Evolutionary conservation across 2,329 filamentous ascomycete species (phyloP).

Genomic region (Nannizzia gypsea): DNA sequence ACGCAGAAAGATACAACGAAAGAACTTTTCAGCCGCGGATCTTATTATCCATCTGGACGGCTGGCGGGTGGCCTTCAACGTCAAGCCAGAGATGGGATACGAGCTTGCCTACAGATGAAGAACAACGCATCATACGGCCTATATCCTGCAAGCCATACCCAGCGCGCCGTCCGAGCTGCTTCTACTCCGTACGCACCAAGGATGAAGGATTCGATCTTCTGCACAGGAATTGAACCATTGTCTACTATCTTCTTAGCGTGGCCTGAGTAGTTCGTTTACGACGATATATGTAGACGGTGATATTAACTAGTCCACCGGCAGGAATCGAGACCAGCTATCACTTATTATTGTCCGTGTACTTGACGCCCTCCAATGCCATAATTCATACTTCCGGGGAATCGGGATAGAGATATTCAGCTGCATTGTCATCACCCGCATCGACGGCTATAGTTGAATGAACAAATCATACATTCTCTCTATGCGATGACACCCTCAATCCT

Average conservation of each 20-base stretch:
- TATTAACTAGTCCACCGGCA: background rate
- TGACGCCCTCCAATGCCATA: background rate
- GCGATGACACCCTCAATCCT: background rate
- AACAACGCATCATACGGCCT: background rate
- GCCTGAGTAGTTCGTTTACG: background rate
- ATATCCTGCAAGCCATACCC: background rate
- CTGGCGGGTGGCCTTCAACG: background rate
- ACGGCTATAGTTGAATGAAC: background rate
- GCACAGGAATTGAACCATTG: too few species aligned
- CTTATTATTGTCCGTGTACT: background rate
- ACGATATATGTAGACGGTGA: background rate
- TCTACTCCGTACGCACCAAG: too few species aligned
- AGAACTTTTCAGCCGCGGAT: background rate
- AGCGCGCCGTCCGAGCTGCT: background rate
- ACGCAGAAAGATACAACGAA: background rate
- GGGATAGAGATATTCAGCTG: background rate
- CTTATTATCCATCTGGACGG: background rate
- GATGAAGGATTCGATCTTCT: too few species aligned
- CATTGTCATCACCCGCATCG: background rate
- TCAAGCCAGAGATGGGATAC: background rate
- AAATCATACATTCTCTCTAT: constrained; percentile 2
- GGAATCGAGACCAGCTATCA: background rate
- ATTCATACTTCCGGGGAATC: constrained; percentile 3
- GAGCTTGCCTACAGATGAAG: background rate
- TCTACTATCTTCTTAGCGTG: too few species aligned